Base-by-base conservation (phyloP, 164 flowering plant species). In the Taxillus chinensis region DNA sequence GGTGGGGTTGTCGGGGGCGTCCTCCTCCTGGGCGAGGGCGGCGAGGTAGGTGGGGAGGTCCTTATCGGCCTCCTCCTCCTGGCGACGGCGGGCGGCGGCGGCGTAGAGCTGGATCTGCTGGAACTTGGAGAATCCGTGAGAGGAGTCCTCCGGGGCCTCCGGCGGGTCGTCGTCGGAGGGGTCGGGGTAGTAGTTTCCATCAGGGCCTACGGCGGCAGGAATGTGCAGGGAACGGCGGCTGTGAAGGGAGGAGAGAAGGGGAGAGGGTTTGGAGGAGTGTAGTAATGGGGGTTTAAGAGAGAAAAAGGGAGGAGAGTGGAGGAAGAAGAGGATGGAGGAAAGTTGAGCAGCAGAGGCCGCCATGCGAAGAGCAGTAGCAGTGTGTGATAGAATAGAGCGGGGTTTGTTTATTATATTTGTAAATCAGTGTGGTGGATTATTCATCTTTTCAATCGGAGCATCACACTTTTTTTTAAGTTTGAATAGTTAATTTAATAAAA, bases 121-220 rank as follows among this genome's bases (percentile, higher is more conserved):
- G 72, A 86, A 86, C 65, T 77, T 86, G 55, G 83, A 78, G 14
- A 93, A 78, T 0, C 98, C 98, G 42, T 90, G 98, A 15, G 59
- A 78, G 8, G 89, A 61, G 64, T 90, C 97, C 55, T 93, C 99
- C 0, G 86, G 81, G 10, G 92, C 90, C 67, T 93, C 99, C 0
- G 97, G 97, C 5, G 97, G 99, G 77, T 93, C 96, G 60, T 86
- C 84, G 50, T 84, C 96, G 0, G 88, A 48, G 0, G 99, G 88
- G 49, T 62, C 63, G 3, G 97, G 95, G 71, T 84, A 80, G 74
- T 46, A 83, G 9, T 83, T 86, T 0, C 87, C 87, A 63, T 79
- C 86, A 2, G 83, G 78, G 42, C 80, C 84, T 37, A 82, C 71
- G 59, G 86, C 87, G 2, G 67, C 10, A 15, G 66, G 73, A 7